A percentile compares a stretch with the other conserved stretches of the same genome.
These are phyloP conservation scores for Aureoboletus auriporus DNA, from an alignment of 768 basidiomycete species.

Conservation along the genomic window DNA sequence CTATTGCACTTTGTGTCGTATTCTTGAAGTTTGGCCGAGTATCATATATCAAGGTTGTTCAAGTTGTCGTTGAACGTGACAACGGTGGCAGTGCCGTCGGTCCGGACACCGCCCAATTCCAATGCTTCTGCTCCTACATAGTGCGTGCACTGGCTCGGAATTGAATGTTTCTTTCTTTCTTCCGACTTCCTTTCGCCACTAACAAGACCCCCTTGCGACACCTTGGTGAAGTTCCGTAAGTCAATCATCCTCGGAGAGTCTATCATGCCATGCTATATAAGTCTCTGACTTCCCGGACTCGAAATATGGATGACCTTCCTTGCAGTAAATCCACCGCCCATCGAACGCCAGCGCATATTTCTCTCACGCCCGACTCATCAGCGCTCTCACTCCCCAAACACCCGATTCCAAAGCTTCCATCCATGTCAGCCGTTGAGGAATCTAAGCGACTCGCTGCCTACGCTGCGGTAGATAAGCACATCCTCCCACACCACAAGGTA, in stretches of 20 bases:
- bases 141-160: too few relatives aligned
- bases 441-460: conserved; percentile 91
- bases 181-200: conserved; percentile 1
- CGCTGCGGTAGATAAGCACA: conserved; percentile 89
- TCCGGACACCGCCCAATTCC: too few relatives aligned
- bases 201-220: conserved; percentile 11
- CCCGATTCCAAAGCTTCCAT: conserved; percentile 2
- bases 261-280: background rate
- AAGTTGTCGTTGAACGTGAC: too few relatives aligned
- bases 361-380: conserved; percentile 1
- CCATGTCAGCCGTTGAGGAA: conserved; percentile 57
- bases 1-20: too few relatives aligned
- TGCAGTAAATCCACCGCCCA: conserved; percentile 15
- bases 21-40: too few relatives aligned
- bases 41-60: too few relatives aligned
- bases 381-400: background rate
- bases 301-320: background rate
- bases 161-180: background rate
- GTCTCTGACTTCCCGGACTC: background rate
- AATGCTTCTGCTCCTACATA: too few relatives aligned
- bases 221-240: conserved; percentile 17
- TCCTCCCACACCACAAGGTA: conserved; percentile 80
- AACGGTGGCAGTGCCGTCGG: too few relatives aligned
- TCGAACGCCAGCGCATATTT: too few relatives aligned
- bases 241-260: background rate